phyloP scores from a whole-genome alignment of 176 grass and related monocot genomes.

The Eragrostis nindensis region DNA sequence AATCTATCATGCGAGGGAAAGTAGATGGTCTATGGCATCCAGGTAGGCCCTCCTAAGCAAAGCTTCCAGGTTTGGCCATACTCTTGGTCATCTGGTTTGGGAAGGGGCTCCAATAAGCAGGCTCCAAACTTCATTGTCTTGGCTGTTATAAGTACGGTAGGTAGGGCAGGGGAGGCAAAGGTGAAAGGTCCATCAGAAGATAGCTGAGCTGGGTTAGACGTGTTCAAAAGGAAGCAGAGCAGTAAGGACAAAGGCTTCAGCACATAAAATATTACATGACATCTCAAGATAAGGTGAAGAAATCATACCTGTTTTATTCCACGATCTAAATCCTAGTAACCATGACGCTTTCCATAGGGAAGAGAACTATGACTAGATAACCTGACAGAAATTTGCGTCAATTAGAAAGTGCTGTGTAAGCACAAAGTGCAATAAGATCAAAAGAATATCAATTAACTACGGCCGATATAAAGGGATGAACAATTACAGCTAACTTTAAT shows the following conservation, averaged over 20 bases:
- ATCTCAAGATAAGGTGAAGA: conserved; percentile 40
- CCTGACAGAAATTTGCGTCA: conserved; percentile 39
- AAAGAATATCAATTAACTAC: conserved; percentile 28
- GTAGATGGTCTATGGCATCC: conserved; percentile 52
- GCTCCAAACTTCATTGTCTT: conserved; percentile 72
- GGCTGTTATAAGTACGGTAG: conserved; percentile 60
- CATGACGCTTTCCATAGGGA: conserved; percentile 70
- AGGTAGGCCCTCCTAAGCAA: conserved; percentile 56
- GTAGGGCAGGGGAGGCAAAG: conserved; percentile 48
- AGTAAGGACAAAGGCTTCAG: conserved; percentile 40
- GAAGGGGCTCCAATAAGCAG: conserved; percentile 67
- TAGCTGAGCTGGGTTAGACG: conserved; percentile 60
- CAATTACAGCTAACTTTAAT: not conserved
- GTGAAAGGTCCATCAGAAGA: conserved; percentile 69
- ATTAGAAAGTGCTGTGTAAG: not conserved
- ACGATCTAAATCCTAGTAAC: conserved; percentile 56
- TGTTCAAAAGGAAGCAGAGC: conserved; percentile 48
- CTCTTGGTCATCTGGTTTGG: conserved; percentile 81
- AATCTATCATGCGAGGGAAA: conserved; percentile 50
- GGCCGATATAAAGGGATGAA: too few species aligned
- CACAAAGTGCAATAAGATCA: not conserved
- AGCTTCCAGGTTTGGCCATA: conserved; percentile 64
- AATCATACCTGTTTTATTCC: conserved; percentile 55
- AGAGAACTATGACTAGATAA: conserved; percentile 60
- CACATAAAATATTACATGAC: conserved; percentile 36